Base-by-base conservation (phyloP, 495 filamentous ascomycete genomes). In the Penicillium desertorum region DNA sequence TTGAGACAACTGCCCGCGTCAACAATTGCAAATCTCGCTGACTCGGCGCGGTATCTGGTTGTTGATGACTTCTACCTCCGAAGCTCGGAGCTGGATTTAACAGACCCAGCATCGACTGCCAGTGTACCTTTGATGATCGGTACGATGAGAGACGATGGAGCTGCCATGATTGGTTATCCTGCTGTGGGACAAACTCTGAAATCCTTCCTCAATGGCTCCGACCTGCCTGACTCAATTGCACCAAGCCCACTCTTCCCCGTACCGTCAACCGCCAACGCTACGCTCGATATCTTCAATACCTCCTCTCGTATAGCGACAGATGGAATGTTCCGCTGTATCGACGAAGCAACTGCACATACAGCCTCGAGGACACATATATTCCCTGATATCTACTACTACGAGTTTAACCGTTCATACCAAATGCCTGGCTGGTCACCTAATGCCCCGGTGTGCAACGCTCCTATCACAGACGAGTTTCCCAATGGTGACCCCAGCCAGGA, bases 1-100 rank as follows among this genome's bases (percentile, higher is more conserved):
- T 74, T 82, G 62, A 71, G 74, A 20, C 58, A 62, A 10, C 53
- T 82, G 14, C 65, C 73, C 39, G 63, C 62, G 25, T 54, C 52
- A 1, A 66, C 57, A 5, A 72, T 81, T 42, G 62, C 74, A 45
- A 48, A 23, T 19, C 61, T 66, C 8, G 41, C 19, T 7, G 30
- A 43, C 16, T 36, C 42, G 20, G 64, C 64, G 10, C 62, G 64
- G 29, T 66, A 66, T 17, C 55, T 66, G 4, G 64, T 66, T 2
- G 61, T 66, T 3, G 64, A 66, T 49, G 64, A 61, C 4, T 43
- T 59, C 23, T 66, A 66, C 27, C 58, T 66, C 5, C 14, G 39
- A 39, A 30, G 23, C 19, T 45, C 61, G 2, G 52, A 64, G 22
- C 53, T 64, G 4, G 50, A 63, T 32, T 39, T 66, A 16, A 57